phyloP scores from a whole-genome alignment of 2,329 filamentous ascomycete species.

The Exophiala sp. region DNA sequence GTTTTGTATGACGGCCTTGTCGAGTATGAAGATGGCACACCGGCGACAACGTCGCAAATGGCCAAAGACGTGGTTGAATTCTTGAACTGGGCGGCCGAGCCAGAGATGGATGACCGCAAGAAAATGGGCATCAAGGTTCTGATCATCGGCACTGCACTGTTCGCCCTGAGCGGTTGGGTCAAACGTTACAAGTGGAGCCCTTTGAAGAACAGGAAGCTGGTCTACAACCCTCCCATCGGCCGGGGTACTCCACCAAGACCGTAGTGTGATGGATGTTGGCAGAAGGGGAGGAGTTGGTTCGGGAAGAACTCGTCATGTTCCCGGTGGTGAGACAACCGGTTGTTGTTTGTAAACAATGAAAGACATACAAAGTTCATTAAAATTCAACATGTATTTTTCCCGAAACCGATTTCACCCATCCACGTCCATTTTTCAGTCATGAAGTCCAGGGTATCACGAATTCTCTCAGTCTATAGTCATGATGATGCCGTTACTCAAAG shows the following conservation, averaged over 20 bases:
- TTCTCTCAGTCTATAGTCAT: not conserved
- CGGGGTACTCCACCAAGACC: not conserved
- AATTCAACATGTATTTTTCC: conserved; percentile 1
- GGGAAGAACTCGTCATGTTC: not conserved
- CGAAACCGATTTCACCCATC: not conserved
- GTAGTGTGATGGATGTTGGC: not conserved
- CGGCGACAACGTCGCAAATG: conserved; percentile 95
- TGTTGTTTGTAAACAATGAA: conserved; percentile 19
- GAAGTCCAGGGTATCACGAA: not conserved
- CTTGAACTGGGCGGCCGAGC: conserved; percentile 98
- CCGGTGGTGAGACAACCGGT: conserved; percentile 3
- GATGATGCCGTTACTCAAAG: not conserved
- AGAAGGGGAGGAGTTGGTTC: not conserved
- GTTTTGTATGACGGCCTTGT: conserved; percentile 96
- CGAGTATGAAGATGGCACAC: conserved; percentile 95
- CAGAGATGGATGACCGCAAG: conserved; percentile 99
- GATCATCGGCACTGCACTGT: conserved; percentile 68
- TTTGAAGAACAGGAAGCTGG: conserved; percentile 91
- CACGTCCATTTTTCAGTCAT: not conserved
- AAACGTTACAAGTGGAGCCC: conserved; percentile 99
- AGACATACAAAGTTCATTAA: conserved; percentile 11
- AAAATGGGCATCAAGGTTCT: conserved; percentile 99
- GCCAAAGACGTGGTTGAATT: conserved; percentile 99
- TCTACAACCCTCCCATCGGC: conserved; percentile 58
- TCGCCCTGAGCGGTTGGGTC: conserved; percentile 88